Base-by-base conservation (phyloP, 1,284 basidiomycete genomes). In the Apiotrichum sp. region DNA sequence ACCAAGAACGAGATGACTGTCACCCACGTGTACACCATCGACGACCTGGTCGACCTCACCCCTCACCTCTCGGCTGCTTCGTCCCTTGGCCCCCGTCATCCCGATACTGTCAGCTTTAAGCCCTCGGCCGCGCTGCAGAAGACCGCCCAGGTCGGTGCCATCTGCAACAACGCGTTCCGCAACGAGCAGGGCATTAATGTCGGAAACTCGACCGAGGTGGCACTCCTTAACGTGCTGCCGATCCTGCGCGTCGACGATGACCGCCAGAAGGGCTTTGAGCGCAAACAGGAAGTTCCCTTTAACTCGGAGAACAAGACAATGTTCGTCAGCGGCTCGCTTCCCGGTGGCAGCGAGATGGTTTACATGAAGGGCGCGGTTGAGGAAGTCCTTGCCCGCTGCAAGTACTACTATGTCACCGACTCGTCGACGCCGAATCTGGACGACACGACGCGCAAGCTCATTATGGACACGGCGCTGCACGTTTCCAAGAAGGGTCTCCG, bases 261-360 rank as follows among this genome's bases (percentile, higher is more conserved):
- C 74, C 86, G 89, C 69, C 88, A 92, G 64, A 79, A 80, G 48
- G 80, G 78, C 22, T 86, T 91, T 67, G 80, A 85, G 16, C 86
- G 93, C 58, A 80, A 96, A 10, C 78, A 95, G 62, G 98, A 93
- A 2, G 93, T 98, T 70, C 95, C 98, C 74, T 98, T 98, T 77
- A 89, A 91, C 33, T 87, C 95, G 38, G 96, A 98, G 76, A 88
- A 95, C 73, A 98, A 98, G 79, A 93, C 93, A 83, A 98, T 98
- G 95, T 97, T 93, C 31, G 92, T 96, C 40, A 83, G 98, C 48
- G 86, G 89, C 11, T 32, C 33, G 3, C 81, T 82, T 58, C 80
- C 84, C 59, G 82, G 80, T 9, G 84, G 85, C 39, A 81, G 67
- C n/a, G 57, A 75, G 29, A 66, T 85, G 16, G 79, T 95, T 3